A percentile compares a stretch with the other conserved stretches of the same genome.
phyloP scores from a whole-genome alignment of 805 yeast species.

The Metschnikowia similis region DNA sequence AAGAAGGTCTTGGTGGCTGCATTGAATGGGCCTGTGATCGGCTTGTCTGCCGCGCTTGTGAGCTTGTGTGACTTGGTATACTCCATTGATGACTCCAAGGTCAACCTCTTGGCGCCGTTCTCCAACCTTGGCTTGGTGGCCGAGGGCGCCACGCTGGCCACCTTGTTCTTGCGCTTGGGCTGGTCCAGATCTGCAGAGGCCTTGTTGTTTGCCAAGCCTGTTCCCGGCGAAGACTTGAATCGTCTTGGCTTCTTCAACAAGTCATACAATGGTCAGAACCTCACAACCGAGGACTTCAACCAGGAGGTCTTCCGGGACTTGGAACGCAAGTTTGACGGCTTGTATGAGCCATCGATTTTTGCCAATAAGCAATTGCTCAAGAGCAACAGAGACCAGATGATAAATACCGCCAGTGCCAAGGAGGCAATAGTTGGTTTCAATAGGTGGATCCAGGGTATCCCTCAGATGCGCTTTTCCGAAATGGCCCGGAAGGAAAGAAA shows the following conservation, averaged over 20 bases:
- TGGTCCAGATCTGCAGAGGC: slow-evolving; percentile 70
- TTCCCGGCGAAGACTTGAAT: slow-evolving; percentile 53
- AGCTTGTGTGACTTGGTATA: slow-evolving; percentile 75
- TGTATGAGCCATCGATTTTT: slow-evolving; percentile 44
- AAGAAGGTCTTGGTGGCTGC: slow-evolving; percentile 66
- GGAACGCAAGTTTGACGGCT: slow-evolving; percentile 30
- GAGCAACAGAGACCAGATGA: slow-evolving; percentile 36
- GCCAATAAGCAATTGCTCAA: slow-evolving; percentile 45
- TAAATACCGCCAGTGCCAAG: slow-evolving; percentile 50
- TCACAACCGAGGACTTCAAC: slow-evolving; percentile 44
- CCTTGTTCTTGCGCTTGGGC: slow-evolving; percentile 69
- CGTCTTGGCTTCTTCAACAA: slow-evolving; percentile 60
- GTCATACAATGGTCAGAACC: slow-evolving; percentile 38
- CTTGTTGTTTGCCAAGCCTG: slow-evolving; percentile 62
- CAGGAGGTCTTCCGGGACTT: slow-evolving; percentile 32
- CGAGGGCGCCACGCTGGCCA: slow-evolving; percentile 73
- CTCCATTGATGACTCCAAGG: slow-evolving; percentile 53
- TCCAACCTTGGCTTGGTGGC: slow-evolving; percentile 77
- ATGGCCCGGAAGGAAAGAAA: slow-evolving; percentile 51
- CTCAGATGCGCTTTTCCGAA: slow-evolving; percentile 60
- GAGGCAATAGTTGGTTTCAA: slow-evolving; percentile 69
- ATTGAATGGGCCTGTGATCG: slow-evolving; percentile 84
- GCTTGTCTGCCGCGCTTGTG: slow-evolving; percentile 69
- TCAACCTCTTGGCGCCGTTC: slow-evolving; percentile 68
- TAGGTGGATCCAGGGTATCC: slow-evolving; percentile 69